Evolutionary conservation across 2,329 filamentous ascomycete species (phyloP).

Genomic region (Penicillium sp.): DNA sequence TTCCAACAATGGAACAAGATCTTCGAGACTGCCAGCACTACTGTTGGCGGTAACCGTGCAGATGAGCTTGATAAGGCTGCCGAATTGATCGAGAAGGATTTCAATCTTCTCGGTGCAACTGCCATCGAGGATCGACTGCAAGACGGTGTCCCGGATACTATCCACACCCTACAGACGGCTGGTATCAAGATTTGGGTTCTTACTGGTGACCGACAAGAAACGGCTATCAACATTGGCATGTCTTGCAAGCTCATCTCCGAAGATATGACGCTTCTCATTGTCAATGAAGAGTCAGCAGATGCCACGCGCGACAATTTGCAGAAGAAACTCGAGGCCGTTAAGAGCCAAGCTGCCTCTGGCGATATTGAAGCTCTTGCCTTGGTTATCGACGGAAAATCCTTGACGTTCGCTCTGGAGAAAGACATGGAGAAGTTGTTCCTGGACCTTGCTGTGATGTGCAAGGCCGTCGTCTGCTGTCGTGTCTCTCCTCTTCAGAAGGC

Average conservation of each 20-base stretch:
- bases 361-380: slow-evolving; percentile 82
- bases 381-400: slow-evolving; percentile 92
- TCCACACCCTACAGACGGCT: slow-evolving; percentile 93
- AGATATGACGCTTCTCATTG: slow-evolving; percentile 96
- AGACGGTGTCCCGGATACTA: slow-evolving; percentile 96
- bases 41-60: slow-evolving; percentile 86
- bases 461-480: slow-evolving; percentile 97
- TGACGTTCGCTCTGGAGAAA: slow-evolving; percentile 90
- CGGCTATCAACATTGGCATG: slow-evolving; percentile 99
- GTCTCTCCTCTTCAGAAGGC: slow-evolving; percentile 97
- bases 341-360: slow-evolving; percentile 70
- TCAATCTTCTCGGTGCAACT: slow-evolving; percentile 89
- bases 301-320: slow-evolving; percentile 85
- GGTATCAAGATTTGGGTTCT: slow-evolving; percentile 99
- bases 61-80: slow-evolving; percentile 97
- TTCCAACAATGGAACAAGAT: slow-evolving; percentile 85
- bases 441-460: slow-evolving; percentile 92
- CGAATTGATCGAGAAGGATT: slow-evolving; percentile 90
- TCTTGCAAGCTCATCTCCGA: slow-evolving; percentile 98
- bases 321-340: slow-evolving; percentile 91
- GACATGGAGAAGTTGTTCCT: slow-evolving; percentile 93
- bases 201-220: slow-evolving; percentile 96
- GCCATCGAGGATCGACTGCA: slow-evolving; percentile 97
- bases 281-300: slow-evolving; percentile 83
- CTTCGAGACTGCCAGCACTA: slow-evolving; percentile 85